Conservation (phyloP, 1,284 basidiomycete genomes). For the Ceratobasidium papillatum region DNA sequence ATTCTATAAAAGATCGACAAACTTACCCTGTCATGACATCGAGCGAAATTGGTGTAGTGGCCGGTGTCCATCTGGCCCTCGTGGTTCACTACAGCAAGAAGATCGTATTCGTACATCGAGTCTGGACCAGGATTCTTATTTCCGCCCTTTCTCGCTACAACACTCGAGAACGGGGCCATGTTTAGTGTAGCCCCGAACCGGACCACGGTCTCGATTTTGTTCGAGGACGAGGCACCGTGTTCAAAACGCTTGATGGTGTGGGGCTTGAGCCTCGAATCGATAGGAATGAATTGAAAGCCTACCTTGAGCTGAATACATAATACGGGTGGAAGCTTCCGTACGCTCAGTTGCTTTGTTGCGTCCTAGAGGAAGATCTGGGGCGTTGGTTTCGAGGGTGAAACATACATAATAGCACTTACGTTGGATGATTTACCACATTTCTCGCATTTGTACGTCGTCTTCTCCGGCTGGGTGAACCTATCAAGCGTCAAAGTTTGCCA, state of each 20-base stretch:
- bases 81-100: constrained; percentile 94
- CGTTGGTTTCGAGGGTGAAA: constrained; percentile 1
- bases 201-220: constrained; percentile 87
- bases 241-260: constrained; percentile 80
- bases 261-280: constrained; percentile 9
- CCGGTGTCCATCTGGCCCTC: constrained; percentile 95
- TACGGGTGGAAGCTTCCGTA: constrained; percentile 87
- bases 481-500: constrained; percentile 32
- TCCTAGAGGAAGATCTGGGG: constrained; percentile 56
- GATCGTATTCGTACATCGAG: constrained; percentile 86
- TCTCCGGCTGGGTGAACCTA: constrained; percentile 81
- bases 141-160: constrained; percentile 50
- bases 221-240: constrained; percentile 73
- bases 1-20: constrained; percentile 29
- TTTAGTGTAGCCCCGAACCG: constrained; percentile 86
- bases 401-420: constrained; percentile 53
- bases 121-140: constrained; percentile 62
- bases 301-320: constrained; percentile 97
- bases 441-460: constrained; percentile 67
- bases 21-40: constrained; percentile 76
- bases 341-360: constrained; percentile 84
- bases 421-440: constrained; percentile 75
- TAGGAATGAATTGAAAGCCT: constrained; percentile 26
- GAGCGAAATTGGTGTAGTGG: constrained; percentile 88
- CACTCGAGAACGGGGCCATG: constrained; percentile 86